Evolutionary conservation across 139 green algal species (phyloP).

Genomic region (Edaphochlamys debaryana): DNA sequence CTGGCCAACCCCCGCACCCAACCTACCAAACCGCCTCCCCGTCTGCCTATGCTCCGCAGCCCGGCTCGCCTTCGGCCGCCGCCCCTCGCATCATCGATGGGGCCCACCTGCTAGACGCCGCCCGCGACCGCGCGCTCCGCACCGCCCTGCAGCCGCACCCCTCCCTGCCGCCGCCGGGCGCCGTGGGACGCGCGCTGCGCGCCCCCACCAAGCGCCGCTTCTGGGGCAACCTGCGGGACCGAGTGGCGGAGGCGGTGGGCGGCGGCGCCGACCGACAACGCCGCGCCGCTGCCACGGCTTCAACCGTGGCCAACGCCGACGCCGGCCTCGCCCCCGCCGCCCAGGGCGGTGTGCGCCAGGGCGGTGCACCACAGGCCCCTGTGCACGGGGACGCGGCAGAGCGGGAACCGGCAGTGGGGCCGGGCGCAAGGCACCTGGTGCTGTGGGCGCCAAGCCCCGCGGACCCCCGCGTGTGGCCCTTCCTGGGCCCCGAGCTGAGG

Average conservation of each 20-base stretch:
- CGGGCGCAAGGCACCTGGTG: not conserved
- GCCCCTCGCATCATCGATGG: too few relatives aligned
- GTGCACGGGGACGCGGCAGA: too few relatives aligned
- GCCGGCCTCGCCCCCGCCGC: too few relatives aligned
- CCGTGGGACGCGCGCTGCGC: not conserved
- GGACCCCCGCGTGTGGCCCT: conserved; percentile 21
- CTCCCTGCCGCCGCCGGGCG: not conserved
- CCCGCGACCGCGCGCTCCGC: not conserved
- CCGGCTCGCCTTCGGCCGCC: too few relatives aligned
- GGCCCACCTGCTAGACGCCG: not conserved
- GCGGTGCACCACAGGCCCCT: too few relatives aligned
- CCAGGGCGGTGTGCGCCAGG: too few relatives aligned
- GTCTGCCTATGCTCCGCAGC: too few relatives aligned
- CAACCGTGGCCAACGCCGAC: too few relatives aligned
- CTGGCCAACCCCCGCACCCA: too few relatives aligned
- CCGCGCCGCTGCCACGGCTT: too few relatives aligned
- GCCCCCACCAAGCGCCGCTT: conserved; percentile 28
- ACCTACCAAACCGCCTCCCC: too few relatives aligned
- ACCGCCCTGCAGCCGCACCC: conserved; percentile 26
- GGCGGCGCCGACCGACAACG: not conserved
- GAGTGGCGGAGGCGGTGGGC: not conserved
- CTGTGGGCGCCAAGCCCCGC: conserved; percentile 10
- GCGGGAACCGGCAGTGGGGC: too few relatives aligned
- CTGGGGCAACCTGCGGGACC: not conserved
- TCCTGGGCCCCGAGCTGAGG: not conserved